These are phyloP conservation scores for Globisporangium paroecandrum DNA, from an alignment of 352 stramenopile genomes.

Conservation along the genomic window DNA sequence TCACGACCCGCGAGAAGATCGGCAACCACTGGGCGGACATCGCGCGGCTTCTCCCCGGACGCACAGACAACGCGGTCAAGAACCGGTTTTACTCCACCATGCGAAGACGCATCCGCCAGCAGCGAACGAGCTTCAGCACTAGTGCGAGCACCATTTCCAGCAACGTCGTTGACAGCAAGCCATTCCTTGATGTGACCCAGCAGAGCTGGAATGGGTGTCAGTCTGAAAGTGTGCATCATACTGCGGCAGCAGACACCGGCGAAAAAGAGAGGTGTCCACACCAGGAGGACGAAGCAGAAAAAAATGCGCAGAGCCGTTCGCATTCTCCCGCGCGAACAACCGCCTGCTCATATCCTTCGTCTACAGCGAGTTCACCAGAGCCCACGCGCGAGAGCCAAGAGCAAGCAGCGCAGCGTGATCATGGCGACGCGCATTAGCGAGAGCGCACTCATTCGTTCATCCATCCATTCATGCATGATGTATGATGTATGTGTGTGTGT, in stretches of 20 bases:
- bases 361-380: background rate
- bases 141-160: background rate
- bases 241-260: background rate
- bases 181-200: background rate
- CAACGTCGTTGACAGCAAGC: background rate
- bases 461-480: too few species aligned
- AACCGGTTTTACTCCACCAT: constrained; percentile 92
- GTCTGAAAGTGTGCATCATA: background rate
- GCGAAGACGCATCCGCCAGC: constrained; percentile 55
- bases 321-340: background rate
- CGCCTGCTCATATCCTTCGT: background rate
- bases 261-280: background rate
- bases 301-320: background rate
- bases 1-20: constrained; percentile 65
- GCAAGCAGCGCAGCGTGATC: background rate
- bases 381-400: background rate
- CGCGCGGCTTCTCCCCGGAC: constrained; percentile 90
- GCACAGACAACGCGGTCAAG: constrained; percentile 97
- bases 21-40: constrained; percentile 98
- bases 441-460: background rate
- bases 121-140: constrained; percentile 22
- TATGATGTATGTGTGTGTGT: too few species aligned
- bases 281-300: background rate
- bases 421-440: background rate
- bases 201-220: background rate